These are phyloP conservation scores for Coprinopsis strossmayeri DNA, from an alignment of 768 basidiomycete species.

Conservation along the genomic window DNA sequence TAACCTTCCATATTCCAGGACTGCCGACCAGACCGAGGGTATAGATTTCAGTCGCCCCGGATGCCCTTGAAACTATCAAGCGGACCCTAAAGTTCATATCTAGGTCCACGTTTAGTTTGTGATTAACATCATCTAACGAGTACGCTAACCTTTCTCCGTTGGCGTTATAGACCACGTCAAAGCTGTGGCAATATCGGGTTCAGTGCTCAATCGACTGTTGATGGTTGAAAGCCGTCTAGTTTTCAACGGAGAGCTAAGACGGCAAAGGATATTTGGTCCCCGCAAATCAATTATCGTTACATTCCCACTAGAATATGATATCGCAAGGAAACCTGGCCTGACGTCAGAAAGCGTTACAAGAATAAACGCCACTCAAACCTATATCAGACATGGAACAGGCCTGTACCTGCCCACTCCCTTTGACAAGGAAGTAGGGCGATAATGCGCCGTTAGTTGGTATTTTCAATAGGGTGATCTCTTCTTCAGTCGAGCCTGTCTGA, in stretches of 20 bases:
- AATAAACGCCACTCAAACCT: constrained; percentile 35
- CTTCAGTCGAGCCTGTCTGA: constrained; percentile 23
- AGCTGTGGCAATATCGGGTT: constrained; percentile 43
- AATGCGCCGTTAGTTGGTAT: constrained; percentile 43
- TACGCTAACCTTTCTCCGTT: constrained; percentile 40
- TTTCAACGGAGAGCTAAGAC: constrained; percentile 33
- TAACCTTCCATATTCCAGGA: constrained; percentile 29
- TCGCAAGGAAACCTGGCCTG: constrained; percentile 65
- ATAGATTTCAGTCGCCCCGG: constrained; percentile 56
- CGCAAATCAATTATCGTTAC: constrained; percentile 69
- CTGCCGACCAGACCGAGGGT: constrained; percentile 34
- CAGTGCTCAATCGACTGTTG: constrained; percentile 26
- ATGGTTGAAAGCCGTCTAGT: constrained; percentile 29
- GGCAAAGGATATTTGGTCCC: constrained; percentile 60
- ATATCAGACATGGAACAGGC: constrained; percentile 65
- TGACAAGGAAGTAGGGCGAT: constrained; percentile 48
- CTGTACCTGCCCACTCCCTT: constrained; percentile 37
- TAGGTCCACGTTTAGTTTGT: constrained; percentile 14
- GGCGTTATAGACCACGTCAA: constrained; percentile 65
- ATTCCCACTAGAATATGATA: constrained; percentile 54
- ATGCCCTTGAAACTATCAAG: constrained; percentile 52
- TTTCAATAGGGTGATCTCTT: constrained; percentile 47
- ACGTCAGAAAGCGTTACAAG: constrained; percentile 4
- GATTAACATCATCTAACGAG: background rate
- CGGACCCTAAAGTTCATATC: constrained; percentile 45